Base-by-base conservation (phyloP, 2,329 filamentous ascomycete species). In the Nigrospora sphaerica region DNA sequence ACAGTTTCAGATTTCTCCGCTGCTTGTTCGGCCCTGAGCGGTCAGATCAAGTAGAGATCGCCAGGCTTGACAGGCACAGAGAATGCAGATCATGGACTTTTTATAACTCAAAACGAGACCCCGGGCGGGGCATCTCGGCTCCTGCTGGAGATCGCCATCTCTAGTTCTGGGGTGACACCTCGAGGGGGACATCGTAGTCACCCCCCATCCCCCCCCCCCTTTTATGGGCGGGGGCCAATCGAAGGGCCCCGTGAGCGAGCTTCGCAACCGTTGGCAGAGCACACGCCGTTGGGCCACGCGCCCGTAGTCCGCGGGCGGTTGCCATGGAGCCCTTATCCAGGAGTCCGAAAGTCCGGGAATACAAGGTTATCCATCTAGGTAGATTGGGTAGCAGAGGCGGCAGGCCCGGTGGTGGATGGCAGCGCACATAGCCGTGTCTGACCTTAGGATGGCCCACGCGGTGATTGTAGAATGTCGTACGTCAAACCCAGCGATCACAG, bases 381-480 rank as follows among this genome's bases (percentile, higher is more conserved):
- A 28, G 23, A 28, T 28, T 28, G 23, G 23, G 23, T 28, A 28
- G 6, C 23, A 28, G 23, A 28, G 23, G 23, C 23, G 6, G 23
- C 23, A 33, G 33, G 17, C 13, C 17, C 19, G 18, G 14, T 6
- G 33, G 18, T 32, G 23, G 18, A 16, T 17, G 2, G 28, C 33
- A 32, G 33, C 39, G 45, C 45, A 46, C 38, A 39, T 46, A 46
- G 32, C 45, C 45, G 39, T 34, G 17, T 37, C 28, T 44, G 34
- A n/a, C 32, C 23, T 28, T 28, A 28, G 6, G 39, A 31, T 19
- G 39, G 14, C 7, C 16, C 17, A 32, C 14, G 23, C n/a, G 32
- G 35, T 17, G n/a, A 28, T 44, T 39, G 46, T 47, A 41, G 31
- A 43, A 47, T 47, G 46, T 47, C 36, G 36, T 41, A 47, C 46